These are phyloP conservation scores for Didymella arachidicola DNA, from an alignment of 2,329 filamentous ascomycete genomes.

Conservation along the genomic window DNA sequence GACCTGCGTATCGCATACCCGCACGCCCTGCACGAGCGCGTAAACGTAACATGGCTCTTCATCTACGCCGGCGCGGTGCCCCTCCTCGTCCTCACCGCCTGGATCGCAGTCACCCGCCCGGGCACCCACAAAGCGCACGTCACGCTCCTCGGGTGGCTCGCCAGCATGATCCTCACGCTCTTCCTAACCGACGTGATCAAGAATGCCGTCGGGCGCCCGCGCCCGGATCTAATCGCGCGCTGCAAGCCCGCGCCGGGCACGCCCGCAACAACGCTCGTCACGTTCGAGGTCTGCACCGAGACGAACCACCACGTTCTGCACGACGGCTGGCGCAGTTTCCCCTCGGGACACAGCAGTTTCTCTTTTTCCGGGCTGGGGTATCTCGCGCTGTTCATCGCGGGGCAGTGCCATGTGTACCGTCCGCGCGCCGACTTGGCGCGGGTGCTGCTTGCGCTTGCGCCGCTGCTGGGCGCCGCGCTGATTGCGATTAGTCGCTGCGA, in stretches of 20 bases:
- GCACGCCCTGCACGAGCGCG: slow-evolving; percentile 82
- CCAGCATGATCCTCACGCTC: slow-evolving; percentile 74
- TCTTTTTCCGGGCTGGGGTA: slow-evolving; percentile 82
- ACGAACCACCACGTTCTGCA: slow-evolving; percentile 73
- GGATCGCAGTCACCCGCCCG: slow-evolving; percentile 69
- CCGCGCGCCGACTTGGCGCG: slow-evolving; percentile 65
- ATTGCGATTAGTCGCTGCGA: slow-evolving; percentile 69
- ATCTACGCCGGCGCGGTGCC: slow-evolving; percentile 80
- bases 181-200: slow-evolving; percentile 90
- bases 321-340: slow-evolving; percentile 85
- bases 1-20: slow-evolving; percentile 86
- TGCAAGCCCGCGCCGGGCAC: slow-evolving; percentile 75
- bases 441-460: slow-evolving; percentile 63
- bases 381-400: slow-evolving; percentile 72
- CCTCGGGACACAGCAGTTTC: slow-evolving; percentile 80
- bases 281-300: slow-evolving; percentile 76
- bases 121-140: slow-evolving; percentile 83
- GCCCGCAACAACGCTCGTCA: slow-evolving; percentile 63
- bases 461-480: slow-evolving; percentile 64
- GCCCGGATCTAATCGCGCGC: slow-evolving; percentile 86
- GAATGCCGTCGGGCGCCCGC: slow-evolving; percentile 81
- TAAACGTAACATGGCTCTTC: slow-evolving; percentile 79
- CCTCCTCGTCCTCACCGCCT: slow-evolving; percentile 69
- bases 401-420: slow-evolving; percentile 67
- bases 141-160: slow-evolving; percentile 80